Evolutionary conservation across 75 land plant species (phyloP), one percentile per base, ranked within the genome.

Genomic region (Selaginella moellendorffii): DNA sequence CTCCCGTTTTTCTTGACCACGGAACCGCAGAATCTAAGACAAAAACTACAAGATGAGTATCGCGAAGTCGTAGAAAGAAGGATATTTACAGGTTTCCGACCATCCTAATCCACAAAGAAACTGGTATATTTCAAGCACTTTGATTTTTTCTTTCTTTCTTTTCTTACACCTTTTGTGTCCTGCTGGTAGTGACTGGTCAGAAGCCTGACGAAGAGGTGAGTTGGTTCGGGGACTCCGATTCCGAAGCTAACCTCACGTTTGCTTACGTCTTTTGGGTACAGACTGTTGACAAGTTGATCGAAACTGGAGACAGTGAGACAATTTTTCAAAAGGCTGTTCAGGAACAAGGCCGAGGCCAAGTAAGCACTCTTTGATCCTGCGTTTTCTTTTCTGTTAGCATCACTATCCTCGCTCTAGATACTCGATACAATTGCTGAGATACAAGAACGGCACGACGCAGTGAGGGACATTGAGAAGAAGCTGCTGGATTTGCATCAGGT

Each of bases 401-500:
- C 25, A 17, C 27, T 0, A 26, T 20, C 25, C 51, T 36, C 19
- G 24, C 29, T 64, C 20, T 31, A 85, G 85, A 72, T 87, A 54
- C 74, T 91, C 82, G 93, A 82, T 74, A 91, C 97, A 19, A 66
- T 91, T 31, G 84, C 93, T 53, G 97, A 91, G 75, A 91, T 91
- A 46, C 88, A 90, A 53, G 97, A 91, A 74, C 84, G 97, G 31
- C 97, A 87, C 78, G 93, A 85, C 74, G 91, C 86, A 53, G 93
- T 87, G 17, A 78, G 70, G 71, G 97, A 91, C 25, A 62, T 91
- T 64, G 97, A 91, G 65, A 79, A 71, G 66, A 91, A 91, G 71
- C 84, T 91, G 54, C 80, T 91, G 42, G 97, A 85, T 8, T 68
- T 91, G 31, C 97, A 91, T 52, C 93, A 91, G 97, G 97, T 91